These are phyloP conservation scores for Nakaseomyces sp. DNA, from an alignment of 1,139 yeast genomes.

Conservation along the genomic window DNA sequence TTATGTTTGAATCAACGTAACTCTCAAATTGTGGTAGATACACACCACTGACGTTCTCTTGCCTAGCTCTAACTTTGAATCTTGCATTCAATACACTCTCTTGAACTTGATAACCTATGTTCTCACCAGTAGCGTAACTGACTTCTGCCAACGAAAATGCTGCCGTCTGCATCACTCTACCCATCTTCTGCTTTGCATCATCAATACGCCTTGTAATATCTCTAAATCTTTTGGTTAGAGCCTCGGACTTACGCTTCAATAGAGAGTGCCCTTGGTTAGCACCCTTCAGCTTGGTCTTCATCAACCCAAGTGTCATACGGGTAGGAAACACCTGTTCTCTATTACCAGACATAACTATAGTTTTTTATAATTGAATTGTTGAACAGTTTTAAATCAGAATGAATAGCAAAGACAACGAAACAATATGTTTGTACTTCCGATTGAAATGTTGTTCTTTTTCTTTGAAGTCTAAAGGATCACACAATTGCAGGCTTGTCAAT, in stretches of 20 bases:
- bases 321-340: conserved; percentile 92
- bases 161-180: conserved; percentile 96
- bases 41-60: conserved; percentile 95
- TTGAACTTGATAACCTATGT: conserved; percentile 89
- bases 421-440: too few species aligned
- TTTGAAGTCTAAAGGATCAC: too few species aligned
- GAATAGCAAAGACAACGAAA: too few species aligned
- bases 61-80: conserved; percentile 82
- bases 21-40: conserved; percentile 87
- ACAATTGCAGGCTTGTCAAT: too few species aligned
- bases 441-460: too few species aligned
- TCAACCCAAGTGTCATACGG: conserved; percentile 89
- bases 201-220: conserved; percentile 92
- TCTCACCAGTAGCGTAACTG: conserved; percentile 92
- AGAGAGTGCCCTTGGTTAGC: conserved; percentile 95
- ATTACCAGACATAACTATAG: conserved; percentile 29
- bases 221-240: conserved; percentile 89
- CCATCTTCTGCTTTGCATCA: conserved; percentile 94
- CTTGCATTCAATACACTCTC: conserved; percentile 88
- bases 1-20: conserved; percentile 70
- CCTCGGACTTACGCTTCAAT: conserved; percentile 92
- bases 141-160: conserved; percentile 96
- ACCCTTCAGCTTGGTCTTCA: conserved; percentile 94
- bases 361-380: too few species aligned
- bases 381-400: too few species aligned